Conservation (phyloP, 2,329 filamentous ascomycete genomes). For the Calonectria leucothoes region DNA sequence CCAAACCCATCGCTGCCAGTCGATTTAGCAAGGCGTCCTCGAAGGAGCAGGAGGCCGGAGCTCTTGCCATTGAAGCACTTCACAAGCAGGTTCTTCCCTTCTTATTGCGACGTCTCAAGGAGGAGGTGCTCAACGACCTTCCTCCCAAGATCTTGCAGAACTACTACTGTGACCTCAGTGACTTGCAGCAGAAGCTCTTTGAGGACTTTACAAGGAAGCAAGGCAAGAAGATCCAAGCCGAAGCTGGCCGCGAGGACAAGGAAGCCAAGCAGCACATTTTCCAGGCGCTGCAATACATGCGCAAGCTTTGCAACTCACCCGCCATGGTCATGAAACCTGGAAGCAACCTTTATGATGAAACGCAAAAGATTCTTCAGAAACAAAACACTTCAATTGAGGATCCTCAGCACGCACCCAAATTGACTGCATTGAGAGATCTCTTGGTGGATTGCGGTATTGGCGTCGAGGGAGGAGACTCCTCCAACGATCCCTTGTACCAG, state of each 20-base stretch:
- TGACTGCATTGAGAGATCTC: conserved; percentile 88
- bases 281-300: conserved; percentile 99
- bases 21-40: conserved; percentile 97
- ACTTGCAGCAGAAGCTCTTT: conserved; percentile 93
- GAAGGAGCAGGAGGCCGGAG: conserved; percentile 97
- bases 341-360: conserved; percentile 89
- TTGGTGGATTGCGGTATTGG: conserved; percentile 99
- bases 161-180: conserved; percentile 98
- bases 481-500: conserved; percentile 71
- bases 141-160: conserved; percentile 99
- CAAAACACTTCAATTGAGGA: conserved; percentile 88
- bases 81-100: conserved; percentile 99
- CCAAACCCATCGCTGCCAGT: conserved; percentile 93
- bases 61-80: conserved; percentile 95
- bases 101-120: conserved; percentile 93
- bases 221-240: conserved; percentile 85
- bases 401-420: conserved; percentile 88
- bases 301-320: conserved; percentile 97
- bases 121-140: conserved; percentile 95
- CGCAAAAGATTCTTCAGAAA: conserved; percentile 81
- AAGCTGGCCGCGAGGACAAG: conserved; percentile 87
- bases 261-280: conserved; percentile 98
- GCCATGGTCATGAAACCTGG: conserved; percentile 95
- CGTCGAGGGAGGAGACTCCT: conserved; percentile 71
- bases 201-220: conserved; percentile 97